phyloP scores from a whole-genome alignment of 139 green algal species.

The Chlorella sp. region DNA sequence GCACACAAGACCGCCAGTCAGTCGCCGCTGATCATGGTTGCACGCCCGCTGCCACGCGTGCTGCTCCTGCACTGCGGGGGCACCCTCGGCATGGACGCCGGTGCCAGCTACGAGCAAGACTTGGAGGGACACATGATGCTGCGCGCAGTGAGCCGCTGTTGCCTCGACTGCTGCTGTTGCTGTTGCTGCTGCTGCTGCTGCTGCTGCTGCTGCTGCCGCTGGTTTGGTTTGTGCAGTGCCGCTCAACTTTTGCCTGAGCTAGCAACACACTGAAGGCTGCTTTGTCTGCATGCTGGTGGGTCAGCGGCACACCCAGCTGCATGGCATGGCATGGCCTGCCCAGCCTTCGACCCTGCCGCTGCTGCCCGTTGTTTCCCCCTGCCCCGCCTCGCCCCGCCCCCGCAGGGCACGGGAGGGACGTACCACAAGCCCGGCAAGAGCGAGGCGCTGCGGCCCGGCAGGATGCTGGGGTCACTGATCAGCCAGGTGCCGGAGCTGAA shows the following conservation, averaged over 20 bases:
- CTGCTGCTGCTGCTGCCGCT: neutral
- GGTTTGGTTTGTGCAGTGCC: no score
- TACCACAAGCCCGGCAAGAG: slow-evolving; percentile 25
- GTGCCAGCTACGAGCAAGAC: slow-evolving; percentile 50
- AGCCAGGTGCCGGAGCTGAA: slow-evolving; percentile 83
- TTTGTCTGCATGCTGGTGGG: neutral
- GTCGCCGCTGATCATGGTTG: slow-evolving; percentile 49
- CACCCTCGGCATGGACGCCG: slow-evolving; percentile 86
- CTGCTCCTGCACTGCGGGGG: slow-evolving; percentile 88
- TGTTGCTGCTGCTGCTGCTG: neutral
- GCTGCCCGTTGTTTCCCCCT: neutral
- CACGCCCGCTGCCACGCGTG: slow-evolving; percentile 75
- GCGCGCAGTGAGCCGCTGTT: neutral
- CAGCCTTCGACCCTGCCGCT: neutral
- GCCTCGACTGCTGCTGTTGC: neutral
- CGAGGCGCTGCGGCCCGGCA: slow-evolving; percentile 48
- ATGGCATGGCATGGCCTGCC: neutral
- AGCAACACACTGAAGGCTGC: neutral
- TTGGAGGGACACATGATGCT: slow-evolving; percentile 49
- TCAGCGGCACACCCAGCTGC: neutral
- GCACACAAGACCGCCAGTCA: neutral
- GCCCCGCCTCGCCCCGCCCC: neutral
- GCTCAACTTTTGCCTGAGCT: no score
- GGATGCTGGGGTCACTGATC: slow-evolving; percentile 64
- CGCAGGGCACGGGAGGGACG: slow-evolving; percentile 70